A percentile compares a stretch with the other conserved stretches of the same genome.
Evolutionary conservation across 140 eudicot species (phyloP).

Genomic region (Ambrosia hybrid): DNA sequence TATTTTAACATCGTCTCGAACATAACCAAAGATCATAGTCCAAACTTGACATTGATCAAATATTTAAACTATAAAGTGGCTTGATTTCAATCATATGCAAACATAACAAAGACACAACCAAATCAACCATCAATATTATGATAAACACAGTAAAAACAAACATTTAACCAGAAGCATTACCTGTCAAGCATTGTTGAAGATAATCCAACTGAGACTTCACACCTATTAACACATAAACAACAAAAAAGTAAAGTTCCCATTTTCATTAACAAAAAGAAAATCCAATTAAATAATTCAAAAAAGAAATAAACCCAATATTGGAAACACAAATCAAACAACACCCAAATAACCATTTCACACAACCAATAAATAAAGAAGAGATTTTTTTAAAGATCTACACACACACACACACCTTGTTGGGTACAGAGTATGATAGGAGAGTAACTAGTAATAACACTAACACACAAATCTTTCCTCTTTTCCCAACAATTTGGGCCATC

Average conservation of each 20-base stretch:
- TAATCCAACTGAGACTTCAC: conserved; percentile 89
- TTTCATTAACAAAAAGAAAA: conserved; percentile 1
- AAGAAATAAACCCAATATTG: conserved; percentile 36
- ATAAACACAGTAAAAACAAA: background rate
- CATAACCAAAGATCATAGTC: too few species aligned
- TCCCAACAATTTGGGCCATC: conserved; percentile 89
- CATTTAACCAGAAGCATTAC: conserved; percentile 36
- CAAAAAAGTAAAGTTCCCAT: conserved; percentile 1
- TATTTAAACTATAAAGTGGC: conserved; percentile 16
- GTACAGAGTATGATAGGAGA: conserved; percentile 90
- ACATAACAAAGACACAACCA: conserved; percentile 4
- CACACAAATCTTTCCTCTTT: conserved; percentile 91
- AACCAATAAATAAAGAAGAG: conserved; percentile 15
- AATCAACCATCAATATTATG: conserved; percentile 13
- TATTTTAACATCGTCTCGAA: too few species aligned
- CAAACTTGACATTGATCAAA: too few species aligned
- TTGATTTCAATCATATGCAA: conserved; percentile 15
- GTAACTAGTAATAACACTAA: conserved; percentile 86
- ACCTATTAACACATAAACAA: conserved; percentile 42
- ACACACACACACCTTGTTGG: conserved; percentile 35
- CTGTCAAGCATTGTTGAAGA: conserved; percentile 92
- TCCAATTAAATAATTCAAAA: background rate
- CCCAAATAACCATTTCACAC: conserved; percentile 32
- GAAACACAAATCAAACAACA: conserved; percentile 29
- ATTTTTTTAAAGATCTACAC: conserved; percentile 24